A percentile compares a stretch with the other conserved stretches of the same genome.
These are phyloP conservation scores for Westerdykella aurantiaca DNA, from an alignment of 2,329 filamentous ascomycete genomes.

Conservation along the genomic window DNA sequence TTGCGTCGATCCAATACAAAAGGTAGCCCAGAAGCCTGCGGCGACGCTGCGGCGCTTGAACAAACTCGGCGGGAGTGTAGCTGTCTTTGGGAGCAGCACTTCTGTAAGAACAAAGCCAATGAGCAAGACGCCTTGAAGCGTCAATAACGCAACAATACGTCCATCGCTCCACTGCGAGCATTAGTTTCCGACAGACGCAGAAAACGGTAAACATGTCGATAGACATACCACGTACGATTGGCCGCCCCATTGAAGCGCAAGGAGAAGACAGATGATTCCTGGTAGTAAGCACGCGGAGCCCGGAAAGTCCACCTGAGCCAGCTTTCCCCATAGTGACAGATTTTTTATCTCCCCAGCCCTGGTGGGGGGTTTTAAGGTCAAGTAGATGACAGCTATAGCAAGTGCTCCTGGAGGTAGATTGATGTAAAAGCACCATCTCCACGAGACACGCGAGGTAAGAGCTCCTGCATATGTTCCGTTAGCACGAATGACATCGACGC, in stretches of 20 bases:
- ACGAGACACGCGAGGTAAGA: too few relatives aligned
- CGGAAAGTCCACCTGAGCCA: too few relatives aligned
- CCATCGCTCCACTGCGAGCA: background rate
- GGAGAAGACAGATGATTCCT: conserved; percentile 12
- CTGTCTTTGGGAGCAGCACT: too few relatives aligned
- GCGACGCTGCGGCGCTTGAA: too few relatives aligned
- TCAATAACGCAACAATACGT: background rate
- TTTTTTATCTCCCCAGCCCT: conserved; percentile 8
- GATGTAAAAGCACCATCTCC: conserved; percentile 21
- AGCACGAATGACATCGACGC: conserved; percentile 35
- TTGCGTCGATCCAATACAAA: too few relatives aligned
- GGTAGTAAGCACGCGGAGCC: conserved; percentile 6
- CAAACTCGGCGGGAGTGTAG: too few relatives aligned
- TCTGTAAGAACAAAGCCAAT: background rate
- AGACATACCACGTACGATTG: conserved; percentile 1
- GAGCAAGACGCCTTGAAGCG: background rate
- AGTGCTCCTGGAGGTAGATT: conserved; percentile 21
- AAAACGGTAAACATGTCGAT: too few relatives aligned
- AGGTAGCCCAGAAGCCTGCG: too few relatives aligned
- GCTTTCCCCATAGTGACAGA: conserved; percentile 18
- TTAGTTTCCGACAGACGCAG: too few relatives aligned
- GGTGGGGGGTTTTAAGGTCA: conserved; percentile 36
- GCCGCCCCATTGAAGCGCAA: conserved; percentile 23
- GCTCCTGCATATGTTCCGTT: too few relatives aligned
- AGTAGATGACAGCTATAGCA: conserved; percentile 6